Base-by-base conservation (phyloP, 2,329 filamentous ascomycete genomes). In the Hypoxylon sp. region DNA sequence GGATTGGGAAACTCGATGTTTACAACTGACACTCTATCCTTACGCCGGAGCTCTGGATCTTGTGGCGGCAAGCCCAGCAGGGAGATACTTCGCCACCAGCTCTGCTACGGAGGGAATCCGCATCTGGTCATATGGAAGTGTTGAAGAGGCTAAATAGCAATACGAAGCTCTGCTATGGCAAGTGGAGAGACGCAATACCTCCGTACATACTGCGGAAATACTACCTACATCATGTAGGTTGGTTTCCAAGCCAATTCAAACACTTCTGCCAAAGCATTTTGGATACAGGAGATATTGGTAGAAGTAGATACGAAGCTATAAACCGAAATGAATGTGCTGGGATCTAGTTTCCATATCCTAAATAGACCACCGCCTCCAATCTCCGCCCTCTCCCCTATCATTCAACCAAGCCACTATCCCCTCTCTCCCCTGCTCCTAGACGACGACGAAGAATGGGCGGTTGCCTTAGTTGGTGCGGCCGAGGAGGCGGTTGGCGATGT, bases 401-500 rank as follows among this genome's bases (percentile, higher is more conserved):
- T n/a, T n/a, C n/a, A n/a, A n/a, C n/a, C n/a, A n/a, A n/a, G n/a
- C 20, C 10, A 20, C n/a, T 26, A 17, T 10, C n/a, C 8, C 13
- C 2, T 9, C 33, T 27, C 9, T 15, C 18, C 17, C 9, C 20
- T n/a, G n/a, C n/a, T n/a, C n/a, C n/a, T n/a, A n/a, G n/a, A n/a
- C n/a, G n/a, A n/a, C n/a, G n/a, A n/a, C n/a, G n/a, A n/a, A 21
- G 13, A 24, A 9, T 15, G 23, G 11, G 24, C 9, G n/a, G 10
- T 1, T 17, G 11, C 26, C 29, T 61, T 72, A 73, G 50, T 72
- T 69, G 37, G 69, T 77, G 38, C 70, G 70, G 48, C 73, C 74
- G 24, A 68, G 67, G 13, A 77, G 70, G 43, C 74, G 70, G 55
- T 77, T 75, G 29, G 75, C 71, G 58, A 77, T 61, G 58, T 77